Conservation (phyloP, 78 protist genomes). For the Acrasis kona region DNA sequence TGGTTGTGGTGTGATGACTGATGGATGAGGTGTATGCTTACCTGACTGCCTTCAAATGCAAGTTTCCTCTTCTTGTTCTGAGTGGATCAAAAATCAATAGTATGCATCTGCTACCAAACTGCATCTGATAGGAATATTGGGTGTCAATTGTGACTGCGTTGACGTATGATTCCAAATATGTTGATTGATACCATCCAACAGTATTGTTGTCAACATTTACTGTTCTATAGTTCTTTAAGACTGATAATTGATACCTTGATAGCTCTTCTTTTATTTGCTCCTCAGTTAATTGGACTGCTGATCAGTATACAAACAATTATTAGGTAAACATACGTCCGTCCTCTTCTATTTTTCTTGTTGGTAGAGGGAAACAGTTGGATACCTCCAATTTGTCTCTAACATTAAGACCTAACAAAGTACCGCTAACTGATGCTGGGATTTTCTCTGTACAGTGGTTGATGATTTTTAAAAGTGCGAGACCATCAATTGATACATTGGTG, state of each 20-base stretch:
- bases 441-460: not conserved
- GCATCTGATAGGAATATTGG: not conserved
- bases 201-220: not conserved
- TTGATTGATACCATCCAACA: conserved; percentile 1
- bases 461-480: not conserved
- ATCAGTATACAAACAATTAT: too few relatives aligned
- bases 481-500: not conserved
- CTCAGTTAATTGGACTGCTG: too few relatives aligned
- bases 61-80: too few relatives aligned
- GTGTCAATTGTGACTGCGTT: not conserved
- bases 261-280: too few relatives aligned
- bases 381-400: not conserved
- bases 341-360: not conserved
- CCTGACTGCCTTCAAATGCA: too few relatives aligned
- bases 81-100: not conserved
- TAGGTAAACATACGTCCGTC: not conserved
- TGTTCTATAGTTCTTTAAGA: not conserved
- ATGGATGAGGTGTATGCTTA: too few relatives aligned
- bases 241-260: not conserved
- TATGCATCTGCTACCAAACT: not conserved
- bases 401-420: not conserved
- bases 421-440: not conserved
- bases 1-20: too few relatives aligned
- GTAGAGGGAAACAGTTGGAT: not conserved
- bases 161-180: not conserved